Evolutionary conservation across 352 stramenopile species (phyloP).

Genomic region (Saprolegnia diclina): DNA sequence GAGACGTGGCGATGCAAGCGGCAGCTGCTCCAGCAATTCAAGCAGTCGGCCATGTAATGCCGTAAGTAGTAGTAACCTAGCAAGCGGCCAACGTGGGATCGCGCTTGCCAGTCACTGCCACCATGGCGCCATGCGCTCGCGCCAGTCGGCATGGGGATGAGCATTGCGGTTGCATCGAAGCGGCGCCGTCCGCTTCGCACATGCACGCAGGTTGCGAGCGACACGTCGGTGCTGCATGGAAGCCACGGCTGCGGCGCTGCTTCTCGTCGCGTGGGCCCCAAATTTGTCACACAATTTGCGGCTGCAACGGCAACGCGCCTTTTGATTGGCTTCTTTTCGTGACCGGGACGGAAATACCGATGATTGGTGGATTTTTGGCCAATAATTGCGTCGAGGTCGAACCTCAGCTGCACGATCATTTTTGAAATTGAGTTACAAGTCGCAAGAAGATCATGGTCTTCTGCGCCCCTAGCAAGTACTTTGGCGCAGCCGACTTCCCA

Average conservation of each 20-base stretch:
- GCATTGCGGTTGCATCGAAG: not conserved
- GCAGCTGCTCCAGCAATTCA: conserved; percentile 69
- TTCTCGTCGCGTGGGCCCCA: not conserved
- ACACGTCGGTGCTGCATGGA: not conserved
- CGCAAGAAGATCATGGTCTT: conserved; percentile 14
- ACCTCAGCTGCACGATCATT: conserved; percentile 9
- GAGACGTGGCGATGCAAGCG: conserved; percentile 71
- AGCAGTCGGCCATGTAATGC: conserved; percentile 27
- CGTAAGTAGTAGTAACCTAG: not conserved
- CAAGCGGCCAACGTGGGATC: conserved; percentile 1
- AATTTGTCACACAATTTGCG: not conserved
- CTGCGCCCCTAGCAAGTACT: conserved; percentile 2
- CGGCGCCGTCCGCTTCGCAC: not conserved
- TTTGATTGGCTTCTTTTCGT: not conserved
- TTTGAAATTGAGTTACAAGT: not conserved
- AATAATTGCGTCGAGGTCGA: not conserved
- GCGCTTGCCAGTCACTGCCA: not conserved
- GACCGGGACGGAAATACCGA: not conserved
- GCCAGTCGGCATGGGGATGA: not conserved
- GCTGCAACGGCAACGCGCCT: not conserved
- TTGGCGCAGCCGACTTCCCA: not conserved
- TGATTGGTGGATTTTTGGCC: conserved; percentile 7
- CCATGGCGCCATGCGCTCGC: not conserved
- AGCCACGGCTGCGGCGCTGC: not conserved
- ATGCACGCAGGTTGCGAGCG: not conserved